Conservation (phyloP, 441 rosid genomes). For the Theobroma grandiflorum region DNA sequence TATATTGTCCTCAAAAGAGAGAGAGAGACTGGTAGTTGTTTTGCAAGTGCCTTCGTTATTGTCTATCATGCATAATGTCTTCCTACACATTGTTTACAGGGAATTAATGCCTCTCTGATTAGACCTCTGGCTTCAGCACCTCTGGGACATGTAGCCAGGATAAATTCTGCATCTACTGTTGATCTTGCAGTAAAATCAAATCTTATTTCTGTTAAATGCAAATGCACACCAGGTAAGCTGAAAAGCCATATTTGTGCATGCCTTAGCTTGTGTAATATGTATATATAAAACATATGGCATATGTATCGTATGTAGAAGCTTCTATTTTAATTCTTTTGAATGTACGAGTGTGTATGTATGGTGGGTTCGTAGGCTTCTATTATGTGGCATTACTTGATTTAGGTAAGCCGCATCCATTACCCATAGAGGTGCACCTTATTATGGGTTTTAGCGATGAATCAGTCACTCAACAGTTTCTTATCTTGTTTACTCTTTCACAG, state of each 20-base stretch:
- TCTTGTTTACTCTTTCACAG: background rate
- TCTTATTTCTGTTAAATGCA: conserved; percentile 36
- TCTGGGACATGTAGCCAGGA: conserved; percentile 34
- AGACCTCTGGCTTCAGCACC: conserved; percentile 49
- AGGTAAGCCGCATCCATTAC: too few relatives aligned
- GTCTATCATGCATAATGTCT: conserved; percentile 14
- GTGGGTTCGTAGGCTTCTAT: background rate
- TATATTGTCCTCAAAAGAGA: background rate
- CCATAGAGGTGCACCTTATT: too few relatives aligned
- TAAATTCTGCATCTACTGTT: conserved; percentile 31
- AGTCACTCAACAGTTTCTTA: background rate
- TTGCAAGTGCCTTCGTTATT: conserved; percentile 17
- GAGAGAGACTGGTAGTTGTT: background rate
- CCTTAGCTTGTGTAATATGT: background rate
- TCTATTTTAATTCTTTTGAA: background rate
- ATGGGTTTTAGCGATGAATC: conserved; percentile 7
- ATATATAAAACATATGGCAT: conserved; percentile 8
- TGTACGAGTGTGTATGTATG: background rate
- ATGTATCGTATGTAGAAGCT: background rate
- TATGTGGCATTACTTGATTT: background rate
- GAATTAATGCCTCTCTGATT: conserved; percentile 49
- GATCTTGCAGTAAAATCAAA: conserved; percentile 39
- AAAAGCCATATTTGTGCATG: background rate
- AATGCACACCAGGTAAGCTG: conserved; percentile 50
- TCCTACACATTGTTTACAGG: conserved; percentile 49